Percentiles rank a stretch among this genome's conserved stretches.
Evolutionary conservation across 441 rosid genomes (phyloP).

Genomic region (Adansonia madagascariensis): DNA sequence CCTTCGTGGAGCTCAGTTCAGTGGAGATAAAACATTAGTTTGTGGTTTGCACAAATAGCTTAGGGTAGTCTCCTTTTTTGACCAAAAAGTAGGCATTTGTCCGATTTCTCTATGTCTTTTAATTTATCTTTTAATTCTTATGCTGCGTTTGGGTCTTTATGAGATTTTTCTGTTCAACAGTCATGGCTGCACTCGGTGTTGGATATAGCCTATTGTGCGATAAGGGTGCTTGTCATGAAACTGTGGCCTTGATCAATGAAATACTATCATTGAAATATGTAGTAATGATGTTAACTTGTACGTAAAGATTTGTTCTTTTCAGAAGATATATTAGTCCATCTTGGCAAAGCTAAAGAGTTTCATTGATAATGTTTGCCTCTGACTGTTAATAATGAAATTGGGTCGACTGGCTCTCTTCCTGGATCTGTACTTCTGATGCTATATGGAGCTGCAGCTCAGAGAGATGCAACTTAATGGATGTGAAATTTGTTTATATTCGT

Average conservation of each 20-base stretch:
- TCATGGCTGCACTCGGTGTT: not conserved
- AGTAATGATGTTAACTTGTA: not conserved
- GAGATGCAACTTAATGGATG: not conserved
- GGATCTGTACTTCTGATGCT: not conserved
- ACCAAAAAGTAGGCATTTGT: not conserved
- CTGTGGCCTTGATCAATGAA: not conserved
- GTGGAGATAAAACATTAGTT: conserved; percentile 14
- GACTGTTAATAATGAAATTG: not conserved
- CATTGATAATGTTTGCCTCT: not conserved
- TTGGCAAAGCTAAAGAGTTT: not conserved
- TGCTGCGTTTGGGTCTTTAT: not conserved
- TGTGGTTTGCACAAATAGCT: not conserved
- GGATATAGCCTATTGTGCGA: not conserved
- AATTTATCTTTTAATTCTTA: not conserved
- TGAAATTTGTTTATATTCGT: not conserved
- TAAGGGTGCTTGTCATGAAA: not conserved
- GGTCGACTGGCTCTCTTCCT: no score
- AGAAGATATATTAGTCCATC: not conserved
- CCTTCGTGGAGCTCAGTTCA: not conserved
- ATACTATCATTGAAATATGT: not conserved
- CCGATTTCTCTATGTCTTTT: not conserved
- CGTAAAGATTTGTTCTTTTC: not conserved
- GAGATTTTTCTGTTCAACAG: not conserved
- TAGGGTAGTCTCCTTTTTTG: not conserved
- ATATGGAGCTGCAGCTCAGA: not conserved